Evolutionary conservation across 257 asterid species (phyloP).

Genomic region (Scutellaria galericulata): DNA sequence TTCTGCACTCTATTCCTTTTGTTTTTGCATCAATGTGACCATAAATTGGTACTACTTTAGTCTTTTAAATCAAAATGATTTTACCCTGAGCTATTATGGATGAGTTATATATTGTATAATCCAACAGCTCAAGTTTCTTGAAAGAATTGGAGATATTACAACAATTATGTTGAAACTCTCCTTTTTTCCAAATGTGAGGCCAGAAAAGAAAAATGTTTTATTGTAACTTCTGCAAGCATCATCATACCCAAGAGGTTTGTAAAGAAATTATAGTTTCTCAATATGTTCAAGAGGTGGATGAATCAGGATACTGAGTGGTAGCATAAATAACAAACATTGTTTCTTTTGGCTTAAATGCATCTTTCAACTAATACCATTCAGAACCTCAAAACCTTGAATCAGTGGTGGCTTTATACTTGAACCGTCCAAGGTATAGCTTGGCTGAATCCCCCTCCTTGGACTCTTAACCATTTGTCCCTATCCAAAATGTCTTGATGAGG

Average conservation of each 20-base stretch:
- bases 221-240: background rate
- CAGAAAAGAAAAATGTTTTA: slow-evolving; percentile 2
- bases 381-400: slow-evolving; percentile 1
- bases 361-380: background rate
- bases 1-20: background rate
- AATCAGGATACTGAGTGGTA: background rate
- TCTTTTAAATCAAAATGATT: slow-evolving; percentile 7
- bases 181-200: slow-evolving; percentile 12
- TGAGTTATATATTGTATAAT: slow-evolving; percentile 12
- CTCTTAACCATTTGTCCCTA: background rate
- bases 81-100: slow-evolving; percentile 10
- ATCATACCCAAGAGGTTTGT: background rate
- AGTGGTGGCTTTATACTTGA: background rate
- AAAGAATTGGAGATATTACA: slow-evolving; percentile 11
- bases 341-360: background rate
- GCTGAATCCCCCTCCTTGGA: background rate
- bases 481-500: background rate
- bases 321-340: background rate
- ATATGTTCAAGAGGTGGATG: background rate
- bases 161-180: background rate
- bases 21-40: background rate
- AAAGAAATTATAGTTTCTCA: background rate
- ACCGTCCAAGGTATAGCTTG: background rate
- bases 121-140: slow-evolving; percentile 8
- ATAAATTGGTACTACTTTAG: background rate